A percentile compares a stretch with the other conserved stretches of the same genome.
Conservation (phyloP, 768 basidiomycete genomes). For the Xerocomus brunneocitrinus region DNA sequence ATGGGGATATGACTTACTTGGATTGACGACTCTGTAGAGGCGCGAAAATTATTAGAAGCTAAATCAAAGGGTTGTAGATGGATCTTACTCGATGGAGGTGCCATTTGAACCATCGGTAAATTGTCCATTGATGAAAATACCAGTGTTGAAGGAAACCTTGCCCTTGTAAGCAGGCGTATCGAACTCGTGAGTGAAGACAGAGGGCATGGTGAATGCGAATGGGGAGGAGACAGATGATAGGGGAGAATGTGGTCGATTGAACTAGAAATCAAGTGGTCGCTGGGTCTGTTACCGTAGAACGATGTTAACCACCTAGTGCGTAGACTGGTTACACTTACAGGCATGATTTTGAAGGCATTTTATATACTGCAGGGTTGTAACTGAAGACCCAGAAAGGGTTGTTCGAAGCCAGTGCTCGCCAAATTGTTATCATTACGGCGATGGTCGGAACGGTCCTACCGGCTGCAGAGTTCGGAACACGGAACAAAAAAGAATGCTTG, state of each 20-base stretch:
- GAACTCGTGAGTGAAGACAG: conserved; percentile 47
- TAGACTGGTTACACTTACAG: too few relatives aligned
- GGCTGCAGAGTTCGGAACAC: too few relatives aligned
- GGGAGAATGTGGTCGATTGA: not conserved
- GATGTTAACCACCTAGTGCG: too few relatives aligned
- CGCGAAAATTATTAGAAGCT: not conserved
- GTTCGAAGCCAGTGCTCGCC: too few relatives aligned
- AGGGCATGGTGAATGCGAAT: conserved; percentile 33
- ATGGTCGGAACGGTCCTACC: too few relatives aligned
- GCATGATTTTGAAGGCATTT: too few relatives aligned
- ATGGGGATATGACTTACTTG: conserved; percentile 32
- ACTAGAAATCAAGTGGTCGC: not conserved
- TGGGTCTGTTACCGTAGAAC: too few relatives aligned
- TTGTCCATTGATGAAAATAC: conserved; percentile 69
- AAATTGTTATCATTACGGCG: too few relatives aligned
- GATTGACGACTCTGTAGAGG: conserved; percentile 51
- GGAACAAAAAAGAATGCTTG: too few relatives aligned
- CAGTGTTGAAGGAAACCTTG: conserved; percentile 52
- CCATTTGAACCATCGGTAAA: conserved; percentile 53
- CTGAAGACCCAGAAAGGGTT: too few relatives aligned
- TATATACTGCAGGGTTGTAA: too few relatives aligned
- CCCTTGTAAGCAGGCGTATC: conserved; percentile 56
- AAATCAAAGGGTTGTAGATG: not conserved
- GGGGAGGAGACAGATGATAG: not conserved
- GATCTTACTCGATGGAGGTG: conserved; percentile 65